Base-by-base conservation (phyloP, 2,329 filamentous ascomycete genomes). In the Metarhizium sp. region DNA sequence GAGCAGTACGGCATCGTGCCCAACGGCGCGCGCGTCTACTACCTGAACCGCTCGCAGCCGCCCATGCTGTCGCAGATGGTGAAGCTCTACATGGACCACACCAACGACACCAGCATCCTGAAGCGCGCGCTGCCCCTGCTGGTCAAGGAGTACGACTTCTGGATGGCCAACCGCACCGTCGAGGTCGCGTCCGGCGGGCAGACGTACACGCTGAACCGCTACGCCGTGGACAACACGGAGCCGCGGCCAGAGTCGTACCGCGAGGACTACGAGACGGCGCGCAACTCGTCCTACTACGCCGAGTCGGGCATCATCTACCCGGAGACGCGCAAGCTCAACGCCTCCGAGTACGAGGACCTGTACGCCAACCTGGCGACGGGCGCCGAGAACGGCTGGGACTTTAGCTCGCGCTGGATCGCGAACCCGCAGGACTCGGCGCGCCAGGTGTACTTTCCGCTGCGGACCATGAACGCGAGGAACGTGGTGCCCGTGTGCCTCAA, bases 381-480 rank as follows among this genome's bases (percentile, higher is more conserved):
- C 13, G 85, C 85, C 20, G 85, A 87, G 66, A 81, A 78, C 5
- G 84, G 85, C 32, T 82, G 80, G 78, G 85, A 88, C 64, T 88
- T 86, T 61, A 73, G 69, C 8, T 69, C 77, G 0, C 78, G 85
- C 52, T 87, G 79, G 79, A 69, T 86, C 43, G 69, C 71, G 10
- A 77, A 75, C 25, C 83, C 83, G 0, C 65, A 69, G 4, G 83
- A 86, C 63, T 82, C 84, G 6, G 76, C 77, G 38, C 68, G 72
- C 30, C 81, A 86, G 61, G 73, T 78, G 20, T 86, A 82, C 66
- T 87, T 87, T 69, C 84, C 85, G 0, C 73, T 87, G 8, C 78
- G 84, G 36, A 84, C 78, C 14, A 75, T 87, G 47, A 86, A 86
- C 66, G 78, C 78, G 6, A 70, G 72, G 55, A 75, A 80, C 49